phyloP scores from a whole-genome alignment of 2,329 filamentous ascomycete species.

The Penicillium crustosum region DNA sequence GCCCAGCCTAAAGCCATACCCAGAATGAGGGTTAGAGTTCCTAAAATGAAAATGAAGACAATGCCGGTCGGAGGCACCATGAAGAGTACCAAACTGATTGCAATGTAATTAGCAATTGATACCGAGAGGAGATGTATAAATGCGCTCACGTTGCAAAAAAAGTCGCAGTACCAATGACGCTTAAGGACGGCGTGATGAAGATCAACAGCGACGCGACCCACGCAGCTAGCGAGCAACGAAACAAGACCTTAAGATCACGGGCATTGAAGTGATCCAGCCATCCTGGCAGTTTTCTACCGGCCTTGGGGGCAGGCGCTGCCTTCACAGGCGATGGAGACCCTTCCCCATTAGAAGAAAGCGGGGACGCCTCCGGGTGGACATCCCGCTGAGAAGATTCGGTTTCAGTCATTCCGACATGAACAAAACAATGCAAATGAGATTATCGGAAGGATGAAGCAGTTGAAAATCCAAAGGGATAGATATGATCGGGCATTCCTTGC shows the following conservation, averaged over 20 bases:
- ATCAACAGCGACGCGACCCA: conserved; percentile 51
- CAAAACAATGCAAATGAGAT: background rate
- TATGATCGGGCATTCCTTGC: background rate
- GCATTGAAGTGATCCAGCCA: conserved; percentile 49
- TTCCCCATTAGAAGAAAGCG: conserved; percentile 11
- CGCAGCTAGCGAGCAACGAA: conserved; percentile 49
- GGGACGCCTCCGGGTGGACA: conserved; percentile 1
- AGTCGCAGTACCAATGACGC: conserved; percentile 45
- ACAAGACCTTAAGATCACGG: conserved; percentile 49
- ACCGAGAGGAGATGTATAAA: background rate
- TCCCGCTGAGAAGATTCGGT: conserved; percentile 12
- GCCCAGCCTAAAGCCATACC: conserved; percentile 52
- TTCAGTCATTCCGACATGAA: background rate
- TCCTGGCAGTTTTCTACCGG: conserved; percentile 24
- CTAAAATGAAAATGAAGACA: conserved; percentile 49
- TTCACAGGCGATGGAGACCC: conserved; percentile 7
- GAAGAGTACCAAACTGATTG: conserved; percentile 40
- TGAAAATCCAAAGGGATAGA: background rate
- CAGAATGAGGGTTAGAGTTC: conserved; percentile 44
- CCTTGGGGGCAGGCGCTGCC: conserved; percentile 2
- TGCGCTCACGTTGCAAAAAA: conserved; percentile 45
- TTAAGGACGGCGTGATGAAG: conserved; percentile 48
- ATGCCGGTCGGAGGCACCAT: conserved; percentile 50
- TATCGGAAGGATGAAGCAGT: background rate
- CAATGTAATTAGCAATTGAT: conserved; percentile 11